Evolutionary conservation across 495 filamentous ascomycete genomes (phyloP), one percentile per base, ranked within the genome.

Genomic region (Oleoguttula mirabilis): DNA sequence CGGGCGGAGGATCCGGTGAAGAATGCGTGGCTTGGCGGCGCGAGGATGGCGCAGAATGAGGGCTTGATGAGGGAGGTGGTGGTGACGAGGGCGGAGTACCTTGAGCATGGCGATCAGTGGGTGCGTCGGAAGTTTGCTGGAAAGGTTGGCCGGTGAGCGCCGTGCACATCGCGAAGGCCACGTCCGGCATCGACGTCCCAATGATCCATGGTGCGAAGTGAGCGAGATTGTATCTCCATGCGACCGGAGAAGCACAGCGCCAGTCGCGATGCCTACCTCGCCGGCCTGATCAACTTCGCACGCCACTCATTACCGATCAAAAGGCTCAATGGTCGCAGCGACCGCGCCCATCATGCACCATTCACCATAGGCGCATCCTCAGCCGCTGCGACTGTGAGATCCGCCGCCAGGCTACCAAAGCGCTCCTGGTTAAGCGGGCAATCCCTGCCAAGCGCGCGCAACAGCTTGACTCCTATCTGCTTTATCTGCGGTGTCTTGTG

Each of bases 21-120:
- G 27, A 85, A 74, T 37, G 84, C 80, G 2, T 98, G 90, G 90
- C 59, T 73, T 2, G 92, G 90, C 14, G 92, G 80, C 12, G 80
- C 80, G 19, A 71, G 72, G 27, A 66, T 94, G 37, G 88, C 84
- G 1, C 70, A 59, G 22, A 75, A 90, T 56, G 69, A 68, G 41
- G 69, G 78, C 27, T 59, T 65, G 28, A 51, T 88, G 34, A 66
- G 73, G 45, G 64, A 66, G 28, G 61, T 85, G 10, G 71, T 75
- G 0, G 82, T 95, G 11, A 88, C 82, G 4, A 82, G 84, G 46
- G 72, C 83, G 43, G 86, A 99, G 55, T 96, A 96, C 60, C 75
- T 84, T 36, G 90, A 99, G 60, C 59, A 84, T 57, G 90, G 90
- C 20, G 76, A 76, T 39, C 69, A 63, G 17, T 95, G 84, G 85